phyloP scores from a whole-genome alignment of 2,329 filamentous ascomycete genomes.

The Epichloe typhina region DNA sequence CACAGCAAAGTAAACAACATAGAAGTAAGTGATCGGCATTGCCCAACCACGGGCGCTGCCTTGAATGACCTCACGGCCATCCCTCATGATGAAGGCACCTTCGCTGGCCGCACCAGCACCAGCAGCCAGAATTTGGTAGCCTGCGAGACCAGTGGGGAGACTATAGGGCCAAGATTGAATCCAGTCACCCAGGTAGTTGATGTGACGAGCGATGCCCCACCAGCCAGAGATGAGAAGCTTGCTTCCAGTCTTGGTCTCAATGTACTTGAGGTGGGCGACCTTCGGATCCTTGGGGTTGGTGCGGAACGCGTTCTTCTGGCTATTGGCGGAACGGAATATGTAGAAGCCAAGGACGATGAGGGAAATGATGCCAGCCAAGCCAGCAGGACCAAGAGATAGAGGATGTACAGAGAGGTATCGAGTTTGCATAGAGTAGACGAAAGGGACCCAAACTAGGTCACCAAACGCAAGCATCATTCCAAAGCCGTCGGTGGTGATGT shows the following conservation, averaged over 20 bases:
- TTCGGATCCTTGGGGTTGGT: conserved; percentile 70
- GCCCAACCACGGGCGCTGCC: conserved; percentile 69
- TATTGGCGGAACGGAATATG: conserved; percentile 90
- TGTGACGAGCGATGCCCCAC: conserved; percentile 87
- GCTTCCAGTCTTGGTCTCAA: conserved; percentile 71
- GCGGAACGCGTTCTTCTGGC: conserved; percentile 88
- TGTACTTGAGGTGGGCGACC: conserved; percentile 69
- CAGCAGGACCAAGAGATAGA: conserved; percentile 57
- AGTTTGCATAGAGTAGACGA: conserved; percentile 72
- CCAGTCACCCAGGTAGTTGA: conserved; percentile 96
- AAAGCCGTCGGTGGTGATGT: conserved; percentile 86
- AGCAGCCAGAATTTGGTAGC: conserved; percentile 57
- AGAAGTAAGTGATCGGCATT: conserved; percentile 87
- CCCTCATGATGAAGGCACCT: conserved; percentile 42
- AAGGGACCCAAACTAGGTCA: conserved; percentile 86
- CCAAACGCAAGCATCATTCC: conserved; percentile 92
- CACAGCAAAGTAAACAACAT: conserved; percentile 80
- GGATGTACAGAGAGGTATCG: conserved; percentile 78
- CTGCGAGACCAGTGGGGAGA: conserved; percentile 72
- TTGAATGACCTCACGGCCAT: conserved; percentile 53
- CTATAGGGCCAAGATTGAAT: conserved; percentile 85
- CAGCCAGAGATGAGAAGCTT: conserved; percentile 75
- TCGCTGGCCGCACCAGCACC: conserved; percentile 33
- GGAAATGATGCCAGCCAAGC: conserved; percentile 49
- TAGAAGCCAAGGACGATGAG: conserved; percentile 65